phyloP scores from a whole-genome alignment of 768 basidiomycete species.

The Lentinula guzmanii region DNA sequence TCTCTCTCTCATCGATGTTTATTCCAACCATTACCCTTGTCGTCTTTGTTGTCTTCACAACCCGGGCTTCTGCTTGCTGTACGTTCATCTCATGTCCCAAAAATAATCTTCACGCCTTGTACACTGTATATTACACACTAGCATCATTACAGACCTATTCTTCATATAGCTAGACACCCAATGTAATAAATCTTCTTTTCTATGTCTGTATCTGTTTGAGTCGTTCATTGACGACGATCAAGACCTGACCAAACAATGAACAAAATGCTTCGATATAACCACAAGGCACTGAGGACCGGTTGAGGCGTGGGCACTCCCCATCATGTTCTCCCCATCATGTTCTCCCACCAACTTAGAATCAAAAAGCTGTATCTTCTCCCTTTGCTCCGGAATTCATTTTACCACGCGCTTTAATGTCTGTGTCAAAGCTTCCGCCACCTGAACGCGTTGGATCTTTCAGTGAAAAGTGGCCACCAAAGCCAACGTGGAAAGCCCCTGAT shows the following conservation, averaged over 20 bases:
- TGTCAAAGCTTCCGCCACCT: constrained; percentile 11
- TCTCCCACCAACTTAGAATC: not conserved
- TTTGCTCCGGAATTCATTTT: not conserved
- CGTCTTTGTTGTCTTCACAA: not conserved
- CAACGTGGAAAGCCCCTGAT: constrained; percentile 18
- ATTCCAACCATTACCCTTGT: not conserved
- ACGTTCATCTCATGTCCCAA: not conserved
- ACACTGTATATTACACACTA: not conserved
- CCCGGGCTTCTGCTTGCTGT: not conserved
- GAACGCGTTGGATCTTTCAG: constrained; percentile 11
- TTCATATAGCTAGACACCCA: not conserved
- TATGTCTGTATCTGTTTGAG: not conserved
- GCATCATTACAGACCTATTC: not conserved
- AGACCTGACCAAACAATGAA: no score
- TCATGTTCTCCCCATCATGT: constrained; percentile 1
- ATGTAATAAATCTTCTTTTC: not conserved
- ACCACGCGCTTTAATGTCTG: not conserved
- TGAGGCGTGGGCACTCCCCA: not conserved
- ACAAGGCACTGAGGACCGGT: no score
- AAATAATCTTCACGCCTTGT: not conserved
- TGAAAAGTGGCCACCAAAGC: constrained; percentile 18
- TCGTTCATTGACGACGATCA: no score
- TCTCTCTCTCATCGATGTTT: no score
- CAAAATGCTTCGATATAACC: no score
- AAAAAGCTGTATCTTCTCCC: not conserved